Evolutionary conservation across 768 basidiomycete species (phyloP), one percentile per base, ranked within the genome.

Genomic region (Boletus insuetus): DNA sequence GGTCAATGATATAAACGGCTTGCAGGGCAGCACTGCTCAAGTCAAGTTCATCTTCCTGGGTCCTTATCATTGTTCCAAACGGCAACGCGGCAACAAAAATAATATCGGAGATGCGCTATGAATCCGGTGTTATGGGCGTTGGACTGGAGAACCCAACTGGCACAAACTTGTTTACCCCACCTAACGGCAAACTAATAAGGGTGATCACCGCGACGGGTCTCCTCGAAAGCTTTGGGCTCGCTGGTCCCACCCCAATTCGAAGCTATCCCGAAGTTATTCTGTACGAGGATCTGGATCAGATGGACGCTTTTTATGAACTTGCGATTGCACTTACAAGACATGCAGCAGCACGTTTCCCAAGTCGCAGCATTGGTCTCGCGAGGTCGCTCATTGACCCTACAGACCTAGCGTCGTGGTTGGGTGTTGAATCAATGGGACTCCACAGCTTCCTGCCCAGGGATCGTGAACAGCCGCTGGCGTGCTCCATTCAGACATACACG

Each of bases 391-490:
- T 85, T 58, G 93, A 99, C 63, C 82, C 91, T 3, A 72, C 79
- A 6, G 89, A 91, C 63, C 73, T 98, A 17, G 93, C 90, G 5
- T 74, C 81, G 10, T 99, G 95, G 96, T 75, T 99, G 16, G 77
- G 82, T 49, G 86, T 91, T 45, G 81, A 87, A 42, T 70, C 81
- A 4, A 73, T 74, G 13, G 82, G 80, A 22, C 69, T 89, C 40
- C 85, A 87, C 68, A 84, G 82, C 66, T 97, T 99, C 78, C 78
- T 82, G 7, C 89, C 95, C 2, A 82, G 77, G 41, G 88, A 93
- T 63, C 85, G 95, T 37, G 91, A 93, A 55, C 89, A 92, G 61
- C 79, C 91, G 0, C 74, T 98, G 19, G 74, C 76, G 9, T 79
- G 84, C 31, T 79, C 81, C 17, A 80, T 84, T 13, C 85, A 89